A percentile compares a stretch with the other conserved stretches of the same genome.
Conservation (phyloP, 23 red algal species). For the Cyanidiococcus yangmingshanensis region DNA sequence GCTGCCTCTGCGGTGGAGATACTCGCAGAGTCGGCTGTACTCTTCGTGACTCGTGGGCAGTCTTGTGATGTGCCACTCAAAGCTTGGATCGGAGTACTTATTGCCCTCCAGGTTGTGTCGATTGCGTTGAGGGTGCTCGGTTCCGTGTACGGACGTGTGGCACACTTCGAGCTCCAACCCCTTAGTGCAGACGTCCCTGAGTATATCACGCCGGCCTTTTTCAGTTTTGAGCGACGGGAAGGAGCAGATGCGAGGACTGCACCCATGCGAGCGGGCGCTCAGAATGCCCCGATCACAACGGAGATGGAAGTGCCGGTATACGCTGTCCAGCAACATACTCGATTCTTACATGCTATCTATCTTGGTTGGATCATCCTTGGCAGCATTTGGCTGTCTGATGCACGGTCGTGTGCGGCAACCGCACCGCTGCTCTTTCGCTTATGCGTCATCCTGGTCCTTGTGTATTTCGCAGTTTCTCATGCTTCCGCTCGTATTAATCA, state of each 20-base stretch:
- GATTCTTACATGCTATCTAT: constrained; percentile 73
- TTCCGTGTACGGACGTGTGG: constrained; percentile 7
- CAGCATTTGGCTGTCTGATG: constrained; percentile 70
- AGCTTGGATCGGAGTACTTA: constrained; percentile 64
- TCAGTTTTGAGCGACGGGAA: not conserved
- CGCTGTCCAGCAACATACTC: constrained; percentile 23
- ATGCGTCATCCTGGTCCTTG: constrained; percentile 62
- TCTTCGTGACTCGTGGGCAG: constrained; percentile 32
- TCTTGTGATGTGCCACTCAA: constrained; percentile 73
- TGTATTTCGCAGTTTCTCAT: constrained; percentile 91
- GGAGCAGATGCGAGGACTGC: not conserved
- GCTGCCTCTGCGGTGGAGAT: constrained; percentile 42
- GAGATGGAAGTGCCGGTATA: not conserved
- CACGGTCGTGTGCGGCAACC: constrained; percentile 58
- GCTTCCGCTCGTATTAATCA: constrained; percentile 77
- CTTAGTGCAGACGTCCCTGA: not conserved
- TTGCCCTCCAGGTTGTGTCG: constrained; percentile 52
- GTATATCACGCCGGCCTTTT: not conserved
- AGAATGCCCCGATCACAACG: not conserved
- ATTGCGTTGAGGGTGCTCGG: constrained; percentile 38
- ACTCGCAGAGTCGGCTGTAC: constrained; percentile 56
- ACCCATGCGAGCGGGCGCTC: not conserved
- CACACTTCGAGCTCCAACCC: not conserved
- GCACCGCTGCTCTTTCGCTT: constrained; percentile 79
- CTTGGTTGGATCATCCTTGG: constrained; percentile 88